A percentile compares a stretch with the other conserved stretches of the same genome.
Conservation (phyloP, 2,329 filamentous ascomycete genomes). For the Penicillium sp. region DNA sequence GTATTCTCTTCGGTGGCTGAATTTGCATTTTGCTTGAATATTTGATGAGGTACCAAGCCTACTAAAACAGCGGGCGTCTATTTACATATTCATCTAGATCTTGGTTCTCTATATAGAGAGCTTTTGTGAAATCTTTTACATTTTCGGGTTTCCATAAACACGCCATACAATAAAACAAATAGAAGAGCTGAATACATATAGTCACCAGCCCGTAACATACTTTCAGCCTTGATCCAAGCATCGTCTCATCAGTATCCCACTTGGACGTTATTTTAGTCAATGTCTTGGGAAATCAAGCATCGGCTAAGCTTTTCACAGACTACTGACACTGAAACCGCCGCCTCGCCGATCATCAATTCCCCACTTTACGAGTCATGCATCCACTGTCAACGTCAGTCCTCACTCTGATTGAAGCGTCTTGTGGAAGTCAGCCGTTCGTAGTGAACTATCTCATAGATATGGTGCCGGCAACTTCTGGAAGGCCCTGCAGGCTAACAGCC, state of each 20-base stretch:
- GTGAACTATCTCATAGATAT: background rate
- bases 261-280: background rate
- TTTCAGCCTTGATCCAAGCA: background rate
- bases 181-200: no score
- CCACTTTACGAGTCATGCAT: background rate
- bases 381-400: background rate
- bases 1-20: background rate
- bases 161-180: background rate
- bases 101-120: constrained; percentile 1
- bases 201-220: no score
- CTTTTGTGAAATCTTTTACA: background rate
- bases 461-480: no score
- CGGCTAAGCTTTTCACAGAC: background rate
- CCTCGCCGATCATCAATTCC: background rate
- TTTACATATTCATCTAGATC: constrained; percentile 4
- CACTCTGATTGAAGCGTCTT: no score
- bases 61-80: background rate
- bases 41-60: background rate
- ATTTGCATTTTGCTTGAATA: constrained; percentile 2
- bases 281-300: background rate
- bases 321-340: background rate
- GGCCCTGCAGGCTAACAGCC: no score
- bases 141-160: background rate
- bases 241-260: background rate
- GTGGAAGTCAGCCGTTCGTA: background rate